A percentile compares a stretch with the other conserved stretches of the same genome.
Conservation (phyloP, 768 basidiomycete species). For the Leccinum ochraceum region DNA sequence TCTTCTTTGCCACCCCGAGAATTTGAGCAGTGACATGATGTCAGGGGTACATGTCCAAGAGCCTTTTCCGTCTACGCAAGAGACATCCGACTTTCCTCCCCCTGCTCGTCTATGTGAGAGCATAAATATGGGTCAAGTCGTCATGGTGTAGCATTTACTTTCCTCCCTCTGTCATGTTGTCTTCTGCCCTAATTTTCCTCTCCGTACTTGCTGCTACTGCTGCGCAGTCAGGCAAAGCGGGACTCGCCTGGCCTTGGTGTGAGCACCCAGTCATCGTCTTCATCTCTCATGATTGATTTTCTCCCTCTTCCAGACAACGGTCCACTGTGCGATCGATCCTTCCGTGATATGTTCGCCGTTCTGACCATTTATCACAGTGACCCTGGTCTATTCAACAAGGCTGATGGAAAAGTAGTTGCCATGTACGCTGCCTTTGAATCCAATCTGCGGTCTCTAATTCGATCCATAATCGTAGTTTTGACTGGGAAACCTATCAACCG, state of each 20-base stretch:
- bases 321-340: slow-evolving; percentile 27
- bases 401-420: slow-evolving; percentile 34
- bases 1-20: not conserved
- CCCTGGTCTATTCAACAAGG: slow-evolving; percentile 34
- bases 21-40: not conserved
- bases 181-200: slow-evolving; percentile 18
- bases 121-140: not conserved
- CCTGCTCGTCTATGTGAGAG: not conserved
- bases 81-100: not conserved
- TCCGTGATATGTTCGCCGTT: not conserved
- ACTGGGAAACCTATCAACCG: slow-evolving; percentile 38
- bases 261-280: not conserved
- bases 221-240: slow-evolving; percentile 38
- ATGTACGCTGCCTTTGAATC: slow-evolving; percentile 24
- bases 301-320: slow-evolving; percentile 23
- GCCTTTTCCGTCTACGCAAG: not conserved
- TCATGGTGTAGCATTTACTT: not conserved
- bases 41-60: not conserved
- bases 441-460: not conserved
- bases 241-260: slow-evolving; percentile 41
- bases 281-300: not conserved
- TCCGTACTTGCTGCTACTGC: slow-evolving; percentile 18
- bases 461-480: slow-evolving; percentile 27
- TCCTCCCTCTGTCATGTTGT: slow-evolving; percentile 19
- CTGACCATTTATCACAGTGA: slow-evolving; percentile 20